These are phyloP conservation scores for Tubosaeta sp. DNA, from an alignment of 768 basidiomycete genomes.

Conservation along the genomic window DNA sequence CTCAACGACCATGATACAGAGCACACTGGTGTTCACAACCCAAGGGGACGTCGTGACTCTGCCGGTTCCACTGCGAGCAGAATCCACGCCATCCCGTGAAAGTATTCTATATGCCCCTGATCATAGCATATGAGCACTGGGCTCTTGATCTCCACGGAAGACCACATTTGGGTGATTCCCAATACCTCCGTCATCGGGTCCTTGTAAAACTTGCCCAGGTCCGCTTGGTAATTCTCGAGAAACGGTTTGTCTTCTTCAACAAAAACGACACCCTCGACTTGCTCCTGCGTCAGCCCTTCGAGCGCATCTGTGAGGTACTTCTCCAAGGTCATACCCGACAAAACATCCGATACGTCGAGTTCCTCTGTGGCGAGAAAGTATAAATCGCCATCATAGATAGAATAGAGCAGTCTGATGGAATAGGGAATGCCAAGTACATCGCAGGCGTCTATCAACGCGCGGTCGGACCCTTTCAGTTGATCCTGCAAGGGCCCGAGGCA, in stretches of 20 bases:
- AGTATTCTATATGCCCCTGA: neutral
- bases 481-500: neutral
- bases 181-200: slow-evolving; percentile 4
- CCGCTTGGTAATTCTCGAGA: neutral
- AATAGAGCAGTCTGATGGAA: slow-evolving; percentile 5
- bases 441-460: slow-evolving; percentile 4
- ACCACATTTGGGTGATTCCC: slow-evolving; percentile 10
- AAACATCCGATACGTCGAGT: neutral
- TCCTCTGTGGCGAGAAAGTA: neutral
- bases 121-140: slow-evolving; percentile 1
- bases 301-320: neutral
- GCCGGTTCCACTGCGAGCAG: slow-evolving; percentile 5
- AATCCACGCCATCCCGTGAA: slow-evolving; percentile 16
- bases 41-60: neutral
- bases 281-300: neutral
- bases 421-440: slow-evolving; percentile 4
- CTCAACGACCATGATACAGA: too few species aligned
- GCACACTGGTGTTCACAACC: too few species aligned
- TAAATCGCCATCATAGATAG: neutral
- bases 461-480: slow-evolving; percentile 15
- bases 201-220: neutral
- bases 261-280: slow-evolving; percentile 5
- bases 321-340: fast-evolving
- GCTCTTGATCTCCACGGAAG: neutral
- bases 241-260: neutral